These are phyloP conservation scores for Rhizomucor pusillus DNA, from an alignment of 371 early-diverging fungal species.

Conservation along the genomic window DNA sequence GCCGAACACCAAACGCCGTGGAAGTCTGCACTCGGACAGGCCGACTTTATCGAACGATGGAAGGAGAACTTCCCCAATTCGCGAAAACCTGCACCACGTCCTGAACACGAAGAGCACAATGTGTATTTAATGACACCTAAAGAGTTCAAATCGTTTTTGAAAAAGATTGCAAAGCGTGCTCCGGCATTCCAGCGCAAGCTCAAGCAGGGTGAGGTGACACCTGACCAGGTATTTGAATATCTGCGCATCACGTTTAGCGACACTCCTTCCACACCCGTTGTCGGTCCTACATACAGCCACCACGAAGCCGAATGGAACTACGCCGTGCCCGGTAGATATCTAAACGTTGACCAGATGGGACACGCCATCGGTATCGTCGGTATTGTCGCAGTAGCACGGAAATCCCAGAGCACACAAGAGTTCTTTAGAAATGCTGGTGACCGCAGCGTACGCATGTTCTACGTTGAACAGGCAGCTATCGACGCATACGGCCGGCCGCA, in stretches of 20 bases:
- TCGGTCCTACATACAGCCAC: slow-evolving; percentile 38
- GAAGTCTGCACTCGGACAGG: slow-evolving; percentile 55
- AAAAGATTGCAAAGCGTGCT: slow-evolving; percentile 37
- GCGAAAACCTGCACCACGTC: slow-evolving; percentile 47
- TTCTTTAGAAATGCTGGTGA: slow-evolving; percentile 26
- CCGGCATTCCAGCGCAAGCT: slow-evolving; percentile 58
- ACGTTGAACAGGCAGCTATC: slow-evolving; percentile 61
- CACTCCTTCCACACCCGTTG: slow-evolving; percentile 16
- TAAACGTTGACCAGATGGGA: slow-evolving; percentile 40
- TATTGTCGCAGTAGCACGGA: slow-evolving; percentile 55
- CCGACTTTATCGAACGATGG: slow-evolving; percentile 58
- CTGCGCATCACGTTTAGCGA: slow-evolving; percentile 19
- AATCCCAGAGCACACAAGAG: slow-evolving; percentile 22
- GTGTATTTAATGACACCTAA: slow-evolving; percentile 52
- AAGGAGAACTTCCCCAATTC: slow-evolving; percentile 74
- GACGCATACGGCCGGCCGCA: slow-evolving; percentile 63
- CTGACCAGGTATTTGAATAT: slow-evolving; percentile 35
- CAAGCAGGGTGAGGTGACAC: slow-evolving; percentile 24
- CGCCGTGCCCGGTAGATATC: slow-evolving; percentile 65
- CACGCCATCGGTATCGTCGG: slow-evolving; percentile 71
- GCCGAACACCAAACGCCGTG: slow-evolving; percentile 74
- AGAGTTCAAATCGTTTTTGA: slow-evolving; percentile 62
- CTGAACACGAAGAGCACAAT: slow-evolving; percentile 40
- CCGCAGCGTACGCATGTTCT: slow-evolving; percentile 56
- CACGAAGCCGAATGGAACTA: slow-evolving; percentile 26